Base-by-base conservation (phyloP, 805 yeast species). In the Nakazawaea ishiwadae region DNA sequence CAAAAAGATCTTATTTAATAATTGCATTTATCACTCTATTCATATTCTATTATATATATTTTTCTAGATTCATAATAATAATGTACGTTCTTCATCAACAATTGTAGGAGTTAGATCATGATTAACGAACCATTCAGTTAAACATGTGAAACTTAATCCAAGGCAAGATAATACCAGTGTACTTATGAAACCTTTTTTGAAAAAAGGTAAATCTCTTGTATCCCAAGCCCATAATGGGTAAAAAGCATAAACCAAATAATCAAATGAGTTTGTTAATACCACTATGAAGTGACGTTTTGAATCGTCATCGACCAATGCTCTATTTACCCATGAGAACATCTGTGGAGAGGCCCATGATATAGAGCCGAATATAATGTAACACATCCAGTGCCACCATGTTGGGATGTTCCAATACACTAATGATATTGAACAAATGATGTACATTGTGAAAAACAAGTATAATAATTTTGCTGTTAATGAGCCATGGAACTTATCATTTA, bases 141-240 rank as follows among this genome's bases (percentile, higher is more conserved):
- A 12, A 17, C 12, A 17, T 9, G 45, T 42, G n/a, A 38, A 9
- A 11, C 17, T n/a, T 5, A 27, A 8, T 11, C 45, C 45, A 2
- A 30, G 6, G 4, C 23, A 42, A 15, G 59, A 42, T 32, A 65
- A 53, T 28, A 56, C 48, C 1, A 66, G 62, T 11, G 69, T 62
- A 44, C 60, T 64, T 2, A 61, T 51, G 40, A 62, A 64, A 2
- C 71, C 70, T 39, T 56, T 49, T 34, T 42, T 49, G 44, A 62
- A 66, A 20, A 39, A 38, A 1, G 71, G 71, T 39, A 53, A 47
- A 35, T 59, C 58, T 18, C 49, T 49, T 5, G 69, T 60, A 43
- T 64, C 59, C 71, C 70, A 66, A 3, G 62, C 68, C 33, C 65
- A 52, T 30, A 66, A 60, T 1, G 69, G 68, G 5, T 65, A 64